Evolutionary conservation across 2,329 filamentous ascomycete species (phyloP).

Genomic region (Emmonsia crescens): DNA sequence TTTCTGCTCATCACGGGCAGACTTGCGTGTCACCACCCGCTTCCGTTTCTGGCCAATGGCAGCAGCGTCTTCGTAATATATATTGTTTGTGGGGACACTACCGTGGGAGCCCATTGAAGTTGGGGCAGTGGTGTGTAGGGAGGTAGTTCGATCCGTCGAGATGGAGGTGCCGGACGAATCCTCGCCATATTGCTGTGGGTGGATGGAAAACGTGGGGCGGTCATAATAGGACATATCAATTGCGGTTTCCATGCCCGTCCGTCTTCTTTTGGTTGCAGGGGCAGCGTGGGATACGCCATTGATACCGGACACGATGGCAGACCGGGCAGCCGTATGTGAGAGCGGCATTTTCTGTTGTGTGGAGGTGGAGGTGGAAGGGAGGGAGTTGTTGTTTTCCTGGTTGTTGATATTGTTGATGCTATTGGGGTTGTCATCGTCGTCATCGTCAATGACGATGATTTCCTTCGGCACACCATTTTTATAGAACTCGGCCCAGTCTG

Average conservation of each 20-base stretch:
- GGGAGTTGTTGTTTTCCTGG: constrained; percentile 9
- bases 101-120: constrained; percentile 68
- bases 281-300: constrained; percentile 23
- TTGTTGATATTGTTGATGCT: constrained; percentile 27
- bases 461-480: constrained; percentile 74
- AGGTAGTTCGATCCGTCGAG: constrained; percentile 75
- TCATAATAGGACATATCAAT: constrained; percentile 66
- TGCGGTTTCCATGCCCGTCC: constrained; percentile 48
- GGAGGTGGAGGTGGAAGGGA: background rate
- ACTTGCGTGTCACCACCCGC: constrained; percentile 62
- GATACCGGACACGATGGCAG: constrained; percentile 30
- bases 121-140: constrained; percentile 75
- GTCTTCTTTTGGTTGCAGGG: constrained; percentile 58
- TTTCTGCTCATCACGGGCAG: constrained; percentile 72
- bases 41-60: constrained; percentile 81
- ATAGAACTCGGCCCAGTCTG: constrained; percentile 73
- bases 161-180: constrained; percentile 59
- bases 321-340: constrained; percentile 7
- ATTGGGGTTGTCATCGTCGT: constrained; percentile 35
- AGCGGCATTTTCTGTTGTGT: background rate
- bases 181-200: constrained; percentile 58
- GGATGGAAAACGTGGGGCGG: constrained; percentile 59
- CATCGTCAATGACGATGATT: constrained; percentile 67
- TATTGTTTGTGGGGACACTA: constrained; percentile 41
- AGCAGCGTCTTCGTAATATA: constrained; percentile 56